phyloP scores from a whole-genome alignment of 306 rosid genomes.

The Cucumis hystrix region DNA sequence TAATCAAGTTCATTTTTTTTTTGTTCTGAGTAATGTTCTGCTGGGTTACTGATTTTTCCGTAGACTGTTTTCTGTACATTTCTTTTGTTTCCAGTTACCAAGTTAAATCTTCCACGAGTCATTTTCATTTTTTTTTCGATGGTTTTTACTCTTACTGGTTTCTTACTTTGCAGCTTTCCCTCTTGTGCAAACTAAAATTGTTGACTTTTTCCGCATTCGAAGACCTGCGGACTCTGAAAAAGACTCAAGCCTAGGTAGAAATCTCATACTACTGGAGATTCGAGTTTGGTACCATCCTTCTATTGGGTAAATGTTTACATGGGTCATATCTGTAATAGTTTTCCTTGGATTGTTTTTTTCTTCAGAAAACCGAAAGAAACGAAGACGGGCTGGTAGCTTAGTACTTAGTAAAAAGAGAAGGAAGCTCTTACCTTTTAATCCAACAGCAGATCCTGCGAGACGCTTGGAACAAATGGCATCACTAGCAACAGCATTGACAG shows the following conservation, averaged over 20 bases:
- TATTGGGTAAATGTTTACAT: background rate
- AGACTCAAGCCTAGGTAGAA: conserved; percentile 32
- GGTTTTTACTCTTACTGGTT: background rate
- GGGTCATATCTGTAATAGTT: background rate
- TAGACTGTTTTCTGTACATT: background rate
- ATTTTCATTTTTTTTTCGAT: background rate
- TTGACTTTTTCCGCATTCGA: conserved; percentile 66
- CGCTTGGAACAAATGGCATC: conserved; percentile 87
- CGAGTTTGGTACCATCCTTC: background rate
- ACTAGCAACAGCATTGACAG: conserved; percentile 71
- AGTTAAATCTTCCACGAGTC: background rate
- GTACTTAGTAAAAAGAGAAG: conserved; percentile 57
- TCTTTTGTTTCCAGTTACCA: background rate
- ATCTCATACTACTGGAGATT: background rate
- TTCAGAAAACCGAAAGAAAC: conserved; percentile 44
- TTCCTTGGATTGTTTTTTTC: background rate
- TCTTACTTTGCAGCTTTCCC: conserved; percentile 58
- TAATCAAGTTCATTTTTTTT: background rate
- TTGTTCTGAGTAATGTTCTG: background rate
- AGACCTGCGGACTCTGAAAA: conserved; percentile 16
- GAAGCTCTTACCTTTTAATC: conserved; percentile 42
- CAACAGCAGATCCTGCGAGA: conserved; percentile 46
- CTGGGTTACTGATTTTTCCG: background rate
- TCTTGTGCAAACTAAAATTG: conserved; percentile 72
- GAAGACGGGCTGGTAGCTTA: conserved; percentile 39